These are phyloP conservation scores for Linnemannia zychae DNA, from an alignment of 192 early-diverging fungal genomes.

Conservation along the genomic window DNA sequence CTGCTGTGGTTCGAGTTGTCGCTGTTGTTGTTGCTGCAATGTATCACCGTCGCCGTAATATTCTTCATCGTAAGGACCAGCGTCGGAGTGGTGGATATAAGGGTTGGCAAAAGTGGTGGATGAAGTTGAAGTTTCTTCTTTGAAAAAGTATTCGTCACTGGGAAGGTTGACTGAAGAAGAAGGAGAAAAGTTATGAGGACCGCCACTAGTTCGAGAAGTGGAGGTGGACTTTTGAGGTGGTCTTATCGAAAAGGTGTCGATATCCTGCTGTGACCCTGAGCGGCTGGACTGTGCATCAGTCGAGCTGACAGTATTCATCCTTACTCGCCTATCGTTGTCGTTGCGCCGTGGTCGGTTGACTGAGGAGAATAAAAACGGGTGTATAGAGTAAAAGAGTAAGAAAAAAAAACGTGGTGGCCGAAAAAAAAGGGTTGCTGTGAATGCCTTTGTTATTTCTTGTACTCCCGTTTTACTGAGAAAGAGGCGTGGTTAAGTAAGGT, in stretches of 20 bases:
- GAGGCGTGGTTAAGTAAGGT: neutral
- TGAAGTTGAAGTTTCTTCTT: neutral
- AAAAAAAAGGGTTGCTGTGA: neutral
- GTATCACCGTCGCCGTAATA: neutral
- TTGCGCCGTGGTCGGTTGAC: neutral
- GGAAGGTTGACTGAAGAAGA: neutral
- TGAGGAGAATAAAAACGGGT: neutral
- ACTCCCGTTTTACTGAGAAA: neutral
- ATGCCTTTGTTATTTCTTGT: neutral
- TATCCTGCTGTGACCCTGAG: constrained; percentile 17
- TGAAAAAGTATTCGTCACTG: constrained; percentile 9
- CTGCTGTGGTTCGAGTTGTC: constrained; percentile 1
- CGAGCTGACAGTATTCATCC: constrained; percentile 28
- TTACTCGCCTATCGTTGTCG: neutral
- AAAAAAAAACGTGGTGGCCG: neutral
- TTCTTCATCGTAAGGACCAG: constrained; percentile 4
- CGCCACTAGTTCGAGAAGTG: constrained; percentile 14
- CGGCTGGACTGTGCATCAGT: constrained; percentile 21
- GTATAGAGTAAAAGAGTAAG: neutral
- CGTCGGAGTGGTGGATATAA: neutral
- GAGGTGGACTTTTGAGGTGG: neutral
- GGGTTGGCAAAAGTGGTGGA: neutral
- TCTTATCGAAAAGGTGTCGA: neutral
- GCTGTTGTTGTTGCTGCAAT: neutral
- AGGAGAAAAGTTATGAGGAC: constrained; percentile 11